Base-by-base conservation (phyloP, 306 rosid species). In the Sophora flavescens region DNA sequence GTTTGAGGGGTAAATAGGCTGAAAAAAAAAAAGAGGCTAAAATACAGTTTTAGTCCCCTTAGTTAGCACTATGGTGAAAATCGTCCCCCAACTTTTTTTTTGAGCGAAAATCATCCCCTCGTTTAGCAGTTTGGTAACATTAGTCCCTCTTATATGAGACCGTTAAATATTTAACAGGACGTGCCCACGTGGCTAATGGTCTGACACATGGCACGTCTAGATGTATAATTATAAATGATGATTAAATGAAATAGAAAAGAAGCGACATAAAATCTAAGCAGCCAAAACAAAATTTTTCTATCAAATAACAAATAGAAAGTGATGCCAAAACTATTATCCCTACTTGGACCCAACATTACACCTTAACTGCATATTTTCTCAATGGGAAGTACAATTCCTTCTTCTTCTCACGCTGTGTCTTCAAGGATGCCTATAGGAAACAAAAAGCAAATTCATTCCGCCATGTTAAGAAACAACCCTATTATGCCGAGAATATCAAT, bases 321-420 rank as follows among this genome's bases (percentile, higher is more conserved):
- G 8, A 45, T 26, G 1, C 54, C 74, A 73, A 65, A 64, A 65
- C 5, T 30, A 72, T 44, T 22, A 22, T 22, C 22, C 22, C 1
- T 22, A 22, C 22, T 22, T 22, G 22, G 22, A 22, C 22, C 22
- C 22, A 22, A 22, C 22, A 22, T 22, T 80, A 91, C 70, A 86
- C 93, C 77, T 90, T 90, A 63, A 91, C 58, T 6, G 96, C 96
- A 18, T 81, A 90, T 68, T 86, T 90, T 81, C 91, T 85, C 85
- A 77, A 1, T 3, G 91, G 93, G 38, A 67, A 91, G 83, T 88
- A 87, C 79, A 91, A 67, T 47, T 85, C 91, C 69, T 66, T 59
- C 85, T 85, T 84, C 80, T 82, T 88, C 81, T 71, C 90, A 28
- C 77, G 80, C 80, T 85, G 84, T 0, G 91, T 87, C 80, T 85